phyloP scores from a whole-genome alignment of 2,329 filamentous ascomycete species.

The Clarireedia sp. region DNA sequence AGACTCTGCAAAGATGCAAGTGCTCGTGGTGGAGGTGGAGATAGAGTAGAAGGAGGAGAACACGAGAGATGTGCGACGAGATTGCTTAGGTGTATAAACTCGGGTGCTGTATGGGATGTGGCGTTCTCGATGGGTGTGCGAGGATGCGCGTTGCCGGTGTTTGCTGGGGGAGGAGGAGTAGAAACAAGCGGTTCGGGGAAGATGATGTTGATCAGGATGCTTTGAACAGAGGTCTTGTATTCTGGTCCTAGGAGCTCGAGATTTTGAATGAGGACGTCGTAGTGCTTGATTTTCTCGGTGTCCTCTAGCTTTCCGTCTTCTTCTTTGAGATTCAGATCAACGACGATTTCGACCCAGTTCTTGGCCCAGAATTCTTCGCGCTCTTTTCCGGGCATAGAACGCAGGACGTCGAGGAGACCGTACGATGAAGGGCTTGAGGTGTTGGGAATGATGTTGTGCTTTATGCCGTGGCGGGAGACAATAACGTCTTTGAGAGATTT shows the following conservation, averaged over 20 bases:
- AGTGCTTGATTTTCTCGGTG: background rate
- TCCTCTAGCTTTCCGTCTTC: background rate
- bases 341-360: constrained; percentile 16
- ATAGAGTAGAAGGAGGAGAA: background rate
- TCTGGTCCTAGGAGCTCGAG: constrained; percentile 14
- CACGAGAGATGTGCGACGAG: too few species aligned
- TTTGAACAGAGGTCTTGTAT: constrained; percentile 8
- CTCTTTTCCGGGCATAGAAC: constrained; percentile 6
- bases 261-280: constrained; percentile 9
- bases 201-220: constrained; percentile 14
- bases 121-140: too few species aligned
- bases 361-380: constrained; percentile 11
- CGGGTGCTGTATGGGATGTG: too few species aligned
- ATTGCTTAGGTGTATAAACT: too few species aligned
- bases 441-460: background rate
- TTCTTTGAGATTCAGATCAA: constrained; percentile 8
- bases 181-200: constrained; percentile 4
- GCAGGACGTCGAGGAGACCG: background rate
- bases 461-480: background rate
- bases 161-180: too few species aligned
- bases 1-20: background rate
- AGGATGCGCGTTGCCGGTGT: too few species aligned
- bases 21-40: background rate
- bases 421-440: background rate
- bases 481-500: background rate